These are phyloP conservation scores for Fusarium pseudoanthophilum DNA, from an alignment of 2,329 filamentous ascomycete species.

Conservation along the genomic window DNA sequence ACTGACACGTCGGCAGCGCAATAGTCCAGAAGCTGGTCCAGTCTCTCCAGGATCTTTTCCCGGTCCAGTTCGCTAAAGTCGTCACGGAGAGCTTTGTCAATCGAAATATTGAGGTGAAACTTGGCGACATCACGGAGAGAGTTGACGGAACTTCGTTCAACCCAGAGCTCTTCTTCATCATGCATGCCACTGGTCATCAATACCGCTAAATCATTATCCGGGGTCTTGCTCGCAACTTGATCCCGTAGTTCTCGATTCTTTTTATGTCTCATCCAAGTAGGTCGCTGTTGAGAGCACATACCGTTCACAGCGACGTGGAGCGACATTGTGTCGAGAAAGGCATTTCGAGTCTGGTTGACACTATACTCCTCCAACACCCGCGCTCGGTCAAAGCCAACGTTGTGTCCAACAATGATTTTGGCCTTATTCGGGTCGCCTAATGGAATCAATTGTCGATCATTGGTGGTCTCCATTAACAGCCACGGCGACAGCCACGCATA, in stretches of 20 bases:
- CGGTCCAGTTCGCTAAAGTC: conserved; percentile 87
- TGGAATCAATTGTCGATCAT: conserved; percentile 84
- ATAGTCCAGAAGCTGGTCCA: conserved; percentile 90
- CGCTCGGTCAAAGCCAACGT: conserved; percentile 93
- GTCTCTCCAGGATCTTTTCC: conserved; percentile 72
- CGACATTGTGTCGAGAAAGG: conserved; percentile 97
- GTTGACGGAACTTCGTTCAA: conserved; percentile 93
- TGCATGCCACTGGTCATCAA: conserved; percentile 78
- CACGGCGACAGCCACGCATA: conserved; percentile 98
- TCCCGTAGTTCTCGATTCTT: conserved; percentile 89
- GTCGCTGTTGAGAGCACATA: conserved; percentile 96
- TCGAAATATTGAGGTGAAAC: conserved; percentile 90
- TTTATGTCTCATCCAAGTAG: conserved; percentile 96
- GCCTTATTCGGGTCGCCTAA: conserved; percentile 79
- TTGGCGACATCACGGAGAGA: conserved; percentile 95
- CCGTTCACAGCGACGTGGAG: conserved; percentile 97
- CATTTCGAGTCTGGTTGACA: conserved; percentile 82
- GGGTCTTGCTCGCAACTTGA: conserved; percentile 76
- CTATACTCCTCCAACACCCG: conserved; percentile 90
- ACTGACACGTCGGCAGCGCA: conserved; percentile 94
- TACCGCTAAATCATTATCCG: conserved; percentile 75
- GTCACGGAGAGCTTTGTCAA: conserved; percentile 89
- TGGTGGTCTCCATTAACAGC: conserved; percentile 84
- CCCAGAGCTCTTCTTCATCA: conserved; percentile 95
- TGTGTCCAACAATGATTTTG: conserved; percentile 90